phyloP scores from a whole-genome alignment of 2,329 filamentous ascomycete genomes.

The Arthroderma sp. region DNA sequence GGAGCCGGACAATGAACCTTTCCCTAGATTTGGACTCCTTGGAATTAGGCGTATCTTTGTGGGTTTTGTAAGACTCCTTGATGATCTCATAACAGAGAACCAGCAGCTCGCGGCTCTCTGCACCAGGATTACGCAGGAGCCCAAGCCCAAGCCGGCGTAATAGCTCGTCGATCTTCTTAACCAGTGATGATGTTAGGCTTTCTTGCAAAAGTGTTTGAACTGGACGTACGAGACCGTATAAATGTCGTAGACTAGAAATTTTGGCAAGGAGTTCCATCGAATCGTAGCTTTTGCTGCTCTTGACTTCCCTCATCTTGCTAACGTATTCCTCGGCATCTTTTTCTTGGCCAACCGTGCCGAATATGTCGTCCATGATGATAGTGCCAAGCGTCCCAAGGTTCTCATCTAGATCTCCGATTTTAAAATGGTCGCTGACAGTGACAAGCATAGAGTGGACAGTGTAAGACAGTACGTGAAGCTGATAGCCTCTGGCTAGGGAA shows the following conservation, averaged over 20 bases:
- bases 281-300: conserved; percentile 95
- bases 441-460: conserved; percentile 88
- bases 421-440: conserved; percentile 55
- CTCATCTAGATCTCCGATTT: conserved; percentile 77
- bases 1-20: conserved; percentile 65
- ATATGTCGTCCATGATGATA: conserved; percentile 94
- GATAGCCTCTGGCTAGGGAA: conserved; percentile 73
- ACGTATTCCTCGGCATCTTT: conserved; percentile 95
- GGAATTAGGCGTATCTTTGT: conserved; percentile 16
- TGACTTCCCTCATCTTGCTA: conserved; percentile 93
- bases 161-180: conserved; percentile 82
- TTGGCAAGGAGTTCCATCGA: conserved; percentile 88
- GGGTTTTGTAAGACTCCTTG: conserved; percentile 60
- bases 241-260: conserved; percentile 59
- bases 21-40: conserved; percentile 37
- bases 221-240: conserved; percentile 65
- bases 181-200: conserved; percentile 68
- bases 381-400: conserved; percentile 65
- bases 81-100: conserved; percentile 92
- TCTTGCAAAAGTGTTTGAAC: conserved; percentile 67
- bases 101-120: conserved; percentile 68
- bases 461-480: conserved; percentile 87
- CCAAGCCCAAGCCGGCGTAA: conserved; percentile 72
- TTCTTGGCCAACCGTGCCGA: conserved; percentile 81
- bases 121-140: conserved; percentile 65